Conservation (phyloP, 2,329 filamentous ascomycete species). For the Emmonsiellopsis sp. region DNA sequence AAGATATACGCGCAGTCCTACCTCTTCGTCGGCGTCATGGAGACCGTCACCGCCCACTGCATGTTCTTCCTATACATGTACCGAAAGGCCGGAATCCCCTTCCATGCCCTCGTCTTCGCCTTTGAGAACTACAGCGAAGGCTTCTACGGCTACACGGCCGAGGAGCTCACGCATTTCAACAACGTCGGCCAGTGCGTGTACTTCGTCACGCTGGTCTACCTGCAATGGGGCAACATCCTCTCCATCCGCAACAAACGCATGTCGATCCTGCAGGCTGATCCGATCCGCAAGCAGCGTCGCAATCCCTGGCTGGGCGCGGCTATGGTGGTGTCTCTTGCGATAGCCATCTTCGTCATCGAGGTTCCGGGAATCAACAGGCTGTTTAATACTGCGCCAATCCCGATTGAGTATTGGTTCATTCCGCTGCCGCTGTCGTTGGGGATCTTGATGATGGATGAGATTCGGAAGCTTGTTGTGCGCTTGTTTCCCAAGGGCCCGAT, state of each 20-base stretch:
- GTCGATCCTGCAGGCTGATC: conserved; percentile 45
- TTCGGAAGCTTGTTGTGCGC: conserved; percentile 43
- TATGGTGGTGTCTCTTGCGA: conserved; percentile 40
- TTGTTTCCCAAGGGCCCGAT: conserved; percentile 37
- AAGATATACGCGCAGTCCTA: conserved; percentile 46
- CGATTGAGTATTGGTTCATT: conserved; percentile 46
- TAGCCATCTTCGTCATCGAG: conserved; percentile 47
- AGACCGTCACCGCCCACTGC: conserved; percentile 40
- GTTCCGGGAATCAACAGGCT: conserved; percentile 41
- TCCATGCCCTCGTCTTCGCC: conserved; percentile 41
- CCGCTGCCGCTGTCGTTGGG: conserved; percentile 44
- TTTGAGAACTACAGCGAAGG: conserved; percentile 42
- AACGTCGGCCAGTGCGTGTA: conserved; percentile 44
- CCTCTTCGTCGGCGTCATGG: conserved; percentile 45
- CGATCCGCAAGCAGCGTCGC: conserved; percentile 37
- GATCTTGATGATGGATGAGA: conserved; percentile 45
- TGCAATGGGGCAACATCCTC: conserved; percentile 48
- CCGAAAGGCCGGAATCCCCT: conserved; percentile 39
- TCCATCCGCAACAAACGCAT: conserved; percentile 44
- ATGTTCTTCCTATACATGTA: conserved; percentile 50
- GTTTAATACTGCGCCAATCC: conserved; percentile 43
- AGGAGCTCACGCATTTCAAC: conserved; percentile 41
- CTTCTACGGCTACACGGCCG: conserved; percentile 41
- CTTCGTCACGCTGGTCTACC: conserved; percentile 46
- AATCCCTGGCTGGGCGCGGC: conserved; percentile 44